A percentile compares a stretch with the other conserved stretches of the same genome.
These are phyloP conservation scores for Kodamaea laetipori DNA, from an alignment of 805 yeast genomes.

Conservation along the genomic window DNA sequence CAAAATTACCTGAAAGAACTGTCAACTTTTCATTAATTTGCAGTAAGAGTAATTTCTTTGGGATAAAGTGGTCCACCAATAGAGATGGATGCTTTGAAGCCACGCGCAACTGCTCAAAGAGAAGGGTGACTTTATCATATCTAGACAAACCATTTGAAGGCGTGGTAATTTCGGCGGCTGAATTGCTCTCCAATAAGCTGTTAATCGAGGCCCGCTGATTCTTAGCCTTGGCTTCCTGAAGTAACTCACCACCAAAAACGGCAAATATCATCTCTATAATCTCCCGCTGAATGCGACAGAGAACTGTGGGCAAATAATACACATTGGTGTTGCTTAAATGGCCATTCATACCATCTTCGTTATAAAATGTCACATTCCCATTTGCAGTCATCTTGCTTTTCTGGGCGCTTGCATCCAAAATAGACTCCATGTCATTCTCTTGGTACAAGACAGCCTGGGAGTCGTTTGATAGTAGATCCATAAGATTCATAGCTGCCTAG, in stretches of 20 bases:
- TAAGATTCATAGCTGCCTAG: constrained; percentile 34
- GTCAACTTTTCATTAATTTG: constrained; percentile 60
- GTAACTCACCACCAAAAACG: constrained; percentile 30
- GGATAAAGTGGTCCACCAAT: constrained; percentile 75
- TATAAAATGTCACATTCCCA: constrained; percentile 6
- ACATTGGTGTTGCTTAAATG: constrained; percentile 19
- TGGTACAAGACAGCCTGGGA: constrained; percentile 24
- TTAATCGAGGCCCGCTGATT: constrained; percentile 38
- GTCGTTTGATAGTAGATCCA: constrained; percentile 42
- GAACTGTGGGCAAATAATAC: constrained; percentile 37
- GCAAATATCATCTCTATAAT: constrained; percentile 35
- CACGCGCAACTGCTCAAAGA: constrained; percentile 49
- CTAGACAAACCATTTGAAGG: constrained; percentile 3
- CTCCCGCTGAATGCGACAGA: constrained; percentile 38
- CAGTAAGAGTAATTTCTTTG: constrained; percentile 65
- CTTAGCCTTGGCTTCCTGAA: constrained; percentile 23
- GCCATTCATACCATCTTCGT: constrained; percentile 17
- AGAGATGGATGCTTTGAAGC: constrained; percentile 68
- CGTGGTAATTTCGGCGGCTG: not conserved
- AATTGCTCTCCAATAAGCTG: constrained; percentile 30
- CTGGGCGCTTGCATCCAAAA: constrained; percentile 10
- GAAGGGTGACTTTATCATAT: constrained; percentile 41
- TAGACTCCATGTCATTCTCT: constrained; percentile 12
- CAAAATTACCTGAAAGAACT: constrained; percentile 60
- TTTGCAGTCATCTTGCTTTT: not conserved